Percentiles rank a stretch among this genome's conserved stretches.
These are phyloP conservation scores for Penicillium sp. DNA, from an alignment of 2,329 filamentous ascomycete species.

Conservation along the genomic window DNA sequence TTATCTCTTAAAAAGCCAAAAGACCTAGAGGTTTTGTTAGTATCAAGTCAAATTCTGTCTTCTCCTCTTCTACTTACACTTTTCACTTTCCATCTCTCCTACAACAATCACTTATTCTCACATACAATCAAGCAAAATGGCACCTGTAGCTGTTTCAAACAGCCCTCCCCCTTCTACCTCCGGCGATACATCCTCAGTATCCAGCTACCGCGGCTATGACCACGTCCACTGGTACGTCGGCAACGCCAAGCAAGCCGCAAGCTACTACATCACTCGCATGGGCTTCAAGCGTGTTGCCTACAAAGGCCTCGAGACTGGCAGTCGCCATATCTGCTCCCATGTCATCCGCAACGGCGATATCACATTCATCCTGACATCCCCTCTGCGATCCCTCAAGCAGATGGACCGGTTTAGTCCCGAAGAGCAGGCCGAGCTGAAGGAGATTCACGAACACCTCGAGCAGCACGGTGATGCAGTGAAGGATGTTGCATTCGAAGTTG, in stretches of 20 bases:
- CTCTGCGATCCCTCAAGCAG: slow-evolving; percentile 60
- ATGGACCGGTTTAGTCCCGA: slow-evolving; percentile 52
- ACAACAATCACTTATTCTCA: neutral
- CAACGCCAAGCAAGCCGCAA: slow-evolving; percentile 91
- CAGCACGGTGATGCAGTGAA: slow-evolving; percentile 90
- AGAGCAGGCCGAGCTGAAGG: slow-evolving; percentile 63
- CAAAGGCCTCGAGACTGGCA: slow-evolving; percentile 82
- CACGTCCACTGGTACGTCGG: slow-evolving; percentile 95
- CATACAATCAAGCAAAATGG: slow-evolving; percentile 23
- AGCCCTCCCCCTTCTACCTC: slow-evolving; percentile 23
- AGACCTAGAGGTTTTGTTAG: neutral
- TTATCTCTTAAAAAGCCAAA: slow-evolving; percentile 6
- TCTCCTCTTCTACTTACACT: neutral
- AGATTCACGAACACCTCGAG: slow-evolving; percentile 79
- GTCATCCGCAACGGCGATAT: slow-evolving; percentile 52
- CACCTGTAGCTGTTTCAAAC: slow-evolving; percentile 31
- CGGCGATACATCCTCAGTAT: slow-evolving; percentile 24
- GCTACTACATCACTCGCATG: slow-evolving; percentile 83
- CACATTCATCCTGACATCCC: slow-evolving; percentile 44
- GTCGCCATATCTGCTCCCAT: slow-evolving; percentile 74
- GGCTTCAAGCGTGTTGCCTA: slow-evolving; percentile 82
- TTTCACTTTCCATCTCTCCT: neutral
- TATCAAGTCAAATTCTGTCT: neutral
- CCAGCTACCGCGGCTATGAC: slow-evolving; percentile 72
- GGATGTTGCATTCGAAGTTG: slow-evolving; percentile 92